Evolutionary conservation across 805 yeast genomes (phyloP), one percentile per base, ranked within the genome.

Genomic region (Pichia heedii): DNA sequence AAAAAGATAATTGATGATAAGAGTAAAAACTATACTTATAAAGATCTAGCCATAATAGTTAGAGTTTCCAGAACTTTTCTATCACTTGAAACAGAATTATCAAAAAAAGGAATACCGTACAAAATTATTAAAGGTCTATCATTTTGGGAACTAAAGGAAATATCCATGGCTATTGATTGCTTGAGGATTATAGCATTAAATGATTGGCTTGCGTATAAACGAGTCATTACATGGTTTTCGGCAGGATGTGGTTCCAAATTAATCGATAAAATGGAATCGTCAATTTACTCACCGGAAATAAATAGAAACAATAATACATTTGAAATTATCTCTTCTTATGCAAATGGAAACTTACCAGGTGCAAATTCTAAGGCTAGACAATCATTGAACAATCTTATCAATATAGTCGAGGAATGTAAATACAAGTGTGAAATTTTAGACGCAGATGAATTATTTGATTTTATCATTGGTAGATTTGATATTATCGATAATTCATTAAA

Each of bases 131-230:
- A 81, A 41, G 96, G 96, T 0, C 69, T 68, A 36, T 80, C 87
- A 1, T 84, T 87, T 54, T 85, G 94, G 90, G 86, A 83, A 34
- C 61, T 81, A 34, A 75, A 74, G 44, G 95, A 85, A 54, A 79
- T 86, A 15, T 66, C 69, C 20, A 62, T 75, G 0, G 69, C 84
- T 45, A 47, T 87, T 36, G 84, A 81, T 54, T 77, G 79, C 50
- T 55, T 90, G 22, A 70, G 87, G 27, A 76, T 81, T 1, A 65
- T 84, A 5, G 68, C 74, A 5, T 73, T 80, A 22, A 75, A 71
- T 41, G 95, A 87, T 55, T 64, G 72, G 45, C 57, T 76, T 24
- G 84, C 95, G 0, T 66, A 76, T 29, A 49, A 74, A 29, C 62
- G 86, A 29, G 69, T 81, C 1, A 48, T 88, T 22, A 71, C 74